Evolutionary conservation across 306 rosid species (phyloP), one percentile per base, ranked within the genome.

Genomic region (Trifolium dubium): DNA sequence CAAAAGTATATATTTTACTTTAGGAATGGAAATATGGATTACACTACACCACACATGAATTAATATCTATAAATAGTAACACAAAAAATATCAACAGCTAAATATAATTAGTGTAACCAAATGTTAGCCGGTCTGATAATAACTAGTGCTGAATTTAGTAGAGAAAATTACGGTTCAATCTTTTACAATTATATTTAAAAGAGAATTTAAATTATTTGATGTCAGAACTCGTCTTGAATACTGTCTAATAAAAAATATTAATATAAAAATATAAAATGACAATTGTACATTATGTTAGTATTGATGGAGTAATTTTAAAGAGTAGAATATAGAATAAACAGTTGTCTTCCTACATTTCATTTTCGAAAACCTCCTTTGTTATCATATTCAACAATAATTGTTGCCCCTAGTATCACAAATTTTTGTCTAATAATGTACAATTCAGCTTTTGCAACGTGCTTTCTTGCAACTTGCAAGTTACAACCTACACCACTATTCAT

Each of bases 401-500:
- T 54, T 71, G 74, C 83, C 72, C 73, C 78, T 83, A 80, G 59
- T 51, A 77, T 77, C 79, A 79, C 84, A 73, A 79, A 55, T 79
- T 83, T 60, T 40, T 46, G 72, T 77, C 79, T 77, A 62, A 66
- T 72, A 86, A 83, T 87, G 39, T 89, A 89, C 92, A 89, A 14
- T 75, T 64, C 76, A 56, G 63, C 67, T 55, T 62, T 37, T 46
- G 65, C 49, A 60, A 60, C 66, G 66, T 60, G 66, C 65, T 31
- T 60, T 60, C 65, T 60, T 46, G 83, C 87, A 83, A 86, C 65
- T 81, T 81, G 88, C 84, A 83, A 86, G 61, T 81, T 81, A 87
- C 84, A 60, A 60, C 66, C 66, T 53, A 67, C 81, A 66, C 81
- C 88, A 29, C 56, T 65, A 11, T 67, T 58, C 29, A 12, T 30